Base-by-base conservation (phyloP, 345 rosid species). In the Brassica nigra region DNA sequence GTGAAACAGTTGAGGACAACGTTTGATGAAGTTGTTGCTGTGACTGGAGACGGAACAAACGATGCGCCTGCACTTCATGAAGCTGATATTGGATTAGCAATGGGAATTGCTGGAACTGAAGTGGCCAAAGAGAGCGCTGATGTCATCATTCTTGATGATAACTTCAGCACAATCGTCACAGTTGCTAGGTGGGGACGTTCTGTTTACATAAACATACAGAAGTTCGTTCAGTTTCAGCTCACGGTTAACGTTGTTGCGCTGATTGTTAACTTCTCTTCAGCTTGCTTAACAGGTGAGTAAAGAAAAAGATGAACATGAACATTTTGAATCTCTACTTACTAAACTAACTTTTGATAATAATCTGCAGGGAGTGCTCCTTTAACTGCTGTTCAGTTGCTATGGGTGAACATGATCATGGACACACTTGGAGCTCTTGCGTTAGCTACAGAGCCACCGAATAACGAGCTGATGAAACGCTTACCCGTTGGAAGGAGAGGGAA, bases 31-130 rank as follows among this genome's bases (percentile, higher is more conserved):
- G 98, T 94, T 39, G 97, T 94, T 74, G 97, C 97, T 1, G 97
- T 89, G 54, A 94, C 97, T 57, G 97, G 97, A 69, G 98, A 94
- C 77, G 98, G 98, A 74, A 92, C 98, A 68, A 94, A 94, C 71
- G 98, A 94, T 84, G 97, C 98, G 68, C 98, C 98, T 44, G 96
- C 98, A 31, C 92, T 94, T 57, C 97, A 94, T 62, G 98, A 94
- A 82, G 97, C 98, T 57, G 98, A 94, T 74, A 94, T 94, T 66
- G 98, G 98, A 82, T 85, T 92, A 69, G 97, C 98, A 20, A 94
- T 92, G 98, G 98, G 98, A 84, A 94, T 92, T 70, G 96, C 98
- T 2, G 98, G 98, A 83, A 94, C 98, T 73, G 97, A 92, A 92
- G 98, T 94, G 72, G 98, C 98, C 0, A 94, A 94, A 85, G 98